phyloP scores from a whole-genome alignment of 2,329 filamentous ascomycete species.

The Paecilomyces fulvus region DNA sequence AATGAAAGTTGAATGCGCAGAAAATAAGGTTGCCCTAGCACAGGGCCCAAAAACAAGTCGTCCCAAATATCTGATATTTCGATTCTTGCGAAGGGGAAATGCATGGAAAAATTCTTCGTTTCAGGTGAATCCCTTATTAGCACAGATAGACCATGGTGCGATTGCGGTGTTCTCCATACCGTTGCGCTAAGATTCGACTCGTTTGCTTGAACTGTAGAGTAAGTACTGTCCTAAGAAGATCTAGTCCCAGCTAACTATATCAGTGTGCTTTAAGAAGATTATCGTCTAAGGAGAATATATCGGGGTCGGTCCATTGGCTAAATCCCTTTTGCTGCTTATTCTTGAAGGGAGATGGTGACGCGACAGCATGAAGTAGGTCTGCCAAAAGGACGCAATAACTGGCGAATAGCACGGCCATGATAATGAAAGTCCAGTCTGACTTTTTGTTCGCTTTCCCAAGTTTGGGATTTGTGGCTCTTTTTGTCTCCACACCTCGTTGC shows the following conservation, averaged over 20 bases:
- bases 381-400: background rate
- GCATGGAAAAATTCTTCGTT: background rate
- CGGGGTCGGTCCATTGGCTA: too few relatives aligned
- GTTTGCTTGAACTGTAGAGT: too few relatives aligned
- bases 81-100: background rate
- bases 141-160: background rate
- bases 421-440: background rate
- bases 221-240: too few relatives aligned
- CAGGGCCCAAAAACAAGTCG: background rate
- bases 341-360: background rate
- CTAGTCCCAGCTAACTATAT: too few relatives aligned
- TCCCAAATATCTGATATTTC: background rate
- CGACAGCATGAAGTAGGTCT: background rate
- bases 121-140: background rate
- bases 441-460: background rate
- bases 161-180: too few relatives aligned
- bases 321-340: too few relatives aligned
- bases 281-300: too few relatives aligned
- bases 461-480: background rate
- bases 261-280: too few relatives aligned
- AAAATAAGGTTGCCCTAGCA: background rate
- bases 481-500: background rate
- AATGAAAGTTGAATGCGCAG: background rate
- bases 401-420: background rate
- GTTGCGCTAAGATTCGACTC: too few relatives aligned